phyloP scores from a whole-genome alignment of 228 moss, liverwort and hornwort species.

The Sphagnum fallax region DNA sequence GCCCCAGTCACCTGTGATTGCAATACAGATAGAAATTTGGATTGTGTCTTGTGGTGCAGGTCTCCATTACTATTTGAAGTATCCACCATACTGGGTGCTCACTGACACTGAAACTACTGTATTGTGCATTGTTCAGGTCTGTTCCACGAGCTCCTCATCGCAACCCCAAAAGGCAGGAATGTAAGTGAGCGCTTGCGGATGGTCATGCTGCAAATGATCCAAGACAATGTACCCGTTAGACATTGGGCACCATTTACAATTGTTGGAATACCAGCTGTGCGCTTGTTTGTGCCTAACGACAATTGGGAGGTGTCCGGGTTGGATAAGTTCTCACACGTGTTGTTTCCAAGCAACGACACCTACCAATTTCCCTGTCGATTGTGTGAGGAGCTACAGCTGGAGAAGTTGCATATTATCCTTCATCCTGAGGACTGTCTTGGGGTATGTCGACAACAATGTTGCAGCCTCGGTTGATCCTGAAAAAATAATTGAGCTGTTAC shows the following conservation, averaged over 20 bases:
- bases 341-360: too few species aligned
- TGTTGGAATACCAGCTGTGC: slow-evolving; percentile 8
- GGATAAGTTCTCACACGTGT: not conserved
- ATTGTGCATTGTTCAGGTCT: slow-evolving; percentile 2
- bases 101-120: not conserved
- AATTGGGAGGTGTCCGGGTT: not conserved
- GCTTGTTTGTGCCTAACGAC: not conserved
- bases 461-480: too few species aligned
- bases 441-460: too few species aligned
- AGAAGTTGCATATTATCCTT: too few species aligned
- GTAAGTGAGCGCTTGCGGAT: slow-evolving; percentile 6
- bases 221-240: not conserved
- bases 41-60: not conserved
- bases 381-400: too few species aligned
- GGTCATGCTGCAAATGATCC: slow-evolving; percentile 4
- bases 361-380: too few species aligned
- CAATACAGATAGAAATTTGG: not conserved
- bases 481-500: too few species aligned
- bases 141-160: slow-evolving; percentile 5
- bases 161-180: slow-evolving; percentile 1
- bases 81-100: not conserved
- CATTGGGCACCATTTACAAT: slow-evolving; percentile 18
- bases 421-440: too few species aligned
- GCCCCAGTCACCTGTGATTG: not conserved
- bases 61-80: not conserved